Conservation (phyloP, 2,329 filamentous ascomycete genomes). For the Fusarium beomiforme region DNA sequence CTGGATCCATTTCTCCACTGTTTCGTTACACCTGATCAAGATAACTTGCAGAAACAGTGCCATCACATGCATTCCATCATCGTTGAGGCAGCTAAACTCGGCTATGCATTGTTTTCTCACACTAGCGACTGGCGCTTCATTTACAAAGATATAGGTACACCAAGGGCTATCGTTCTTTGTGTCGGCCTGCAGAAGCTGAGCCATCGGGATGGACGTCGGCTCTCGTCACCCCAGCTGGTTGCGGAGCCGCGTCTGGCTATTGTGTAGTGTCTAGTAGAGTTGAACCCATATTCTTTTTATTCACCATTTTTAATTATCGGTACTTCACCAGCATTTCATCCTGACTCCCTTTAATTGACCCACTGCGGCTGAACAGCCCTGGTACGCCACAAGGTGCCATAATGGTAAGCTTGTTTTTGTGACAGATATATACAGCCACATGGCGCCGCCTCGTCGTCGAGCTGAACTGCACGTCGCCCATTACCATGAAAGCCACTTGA, state of each 20-base stretch:
- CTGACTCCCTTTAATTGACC: no score
- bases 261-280: background rate
- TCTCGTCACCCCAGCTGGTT: conserved; percentile 29
- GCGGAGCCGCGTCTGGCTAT: conserved; percentile 10
- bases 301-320: background rate
- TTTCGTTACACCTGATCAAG: conserved; percentile 45
- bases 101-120: conserved; percentile 56
- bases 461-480: background rate
- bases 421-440: no score
- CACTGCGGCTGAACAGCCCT: no score
- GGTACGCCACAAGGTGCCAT: no score
- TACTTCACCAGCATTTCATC: no score
- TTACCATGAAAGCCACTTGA: background rate
- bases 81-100: conserved; percentile 52
- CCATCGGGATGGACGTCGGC: conserved; percentile 36
- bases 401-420: no score
- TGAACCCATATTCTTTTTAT: background rate
- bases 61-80: conserved; percentile 53
- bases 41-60: conserved; percentile 46
- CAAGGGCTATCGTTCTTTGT: conserved; percentile 36
- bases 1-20: conserved; percentile 48
- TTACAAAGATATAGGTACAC: conserved; percentile 12
- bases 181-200: conserved; percentile 45
- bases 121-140: conserved; percentile 51
- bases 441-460: background rate